These are phyloP conservation scores for Suhomyces ambrosiae DNA, from an alignment of 1,139 yeast genomes.

Conservation along the genomic window DNA sequence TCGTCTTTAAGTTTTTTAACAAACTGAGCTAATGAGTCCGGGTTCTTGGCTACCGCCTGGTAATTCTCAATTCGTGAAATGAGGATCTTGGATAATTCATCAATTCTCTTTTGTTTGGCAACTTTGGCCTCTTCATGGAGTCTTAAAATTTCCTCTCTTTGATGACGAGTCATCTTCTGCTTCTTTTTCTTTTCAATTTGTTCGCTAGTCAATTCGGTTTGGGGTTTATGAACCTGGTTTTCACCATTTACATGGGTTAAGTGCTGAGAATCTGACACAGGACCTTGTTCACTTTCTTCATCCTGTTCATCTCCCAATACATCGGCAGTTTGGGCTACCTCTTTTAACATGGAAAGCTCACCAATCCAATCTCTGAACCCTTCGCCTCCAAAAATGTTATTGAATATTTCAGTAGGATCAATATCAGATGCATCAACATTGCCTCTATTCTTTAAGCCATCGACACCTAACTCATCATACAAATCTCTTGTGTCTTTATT, in stretches of 20 bases:
- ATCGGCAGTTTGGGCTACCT: constrained; percentile 60
- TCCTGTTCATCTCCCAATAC: constrained; percentile 32
- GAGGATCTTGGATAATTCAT: constrained; percentile 52
- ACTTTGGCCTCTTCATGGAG: constrained; percentile 58
- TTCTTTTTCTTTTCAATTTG: constrained; percentile 29
- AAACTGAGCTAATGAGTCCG: constrained; percentile 41
- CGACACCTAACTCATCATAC: constrained; percentile 48
- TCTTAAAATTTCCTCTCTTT: constrained; percentile 55
- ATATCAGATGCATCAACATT: constrained; percentile 24
- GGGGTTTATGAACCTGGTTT: constrained; percentile 8
- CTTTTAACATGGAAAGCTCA: constrained; percentile 63
- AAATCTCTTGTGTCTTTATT: constrained; percentile 39
- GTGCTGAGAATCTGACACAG: constrained; percentile 2
- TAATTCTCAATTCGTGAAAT: constrained; percentile 46
- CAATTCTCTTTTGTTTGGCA: constrained; percentile 56
- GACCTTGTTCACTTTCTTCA: constrained; percentile 6
- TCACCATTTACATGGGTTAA: constrained; percentile 15
- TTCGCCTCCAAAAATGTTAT: constrained; percentile 79
- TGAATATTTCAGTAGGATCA: constrained; percentile 72
- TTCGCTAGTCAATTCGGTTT: constrained; percentile 13
- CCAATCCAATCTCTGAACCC: constrained; percentile 86
- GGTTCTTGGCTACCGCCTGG: constrained; percentile 27
- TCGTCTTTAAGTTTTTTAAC: constrained; percentile 50
- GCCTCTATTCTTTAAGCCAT: constrained; percentile 38
- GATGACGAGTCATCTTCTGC: constrained; percentile 49